Conservation (phyloP, 2,329 filamentous ascomycete species). For the Xylaria sp. region DNA sequence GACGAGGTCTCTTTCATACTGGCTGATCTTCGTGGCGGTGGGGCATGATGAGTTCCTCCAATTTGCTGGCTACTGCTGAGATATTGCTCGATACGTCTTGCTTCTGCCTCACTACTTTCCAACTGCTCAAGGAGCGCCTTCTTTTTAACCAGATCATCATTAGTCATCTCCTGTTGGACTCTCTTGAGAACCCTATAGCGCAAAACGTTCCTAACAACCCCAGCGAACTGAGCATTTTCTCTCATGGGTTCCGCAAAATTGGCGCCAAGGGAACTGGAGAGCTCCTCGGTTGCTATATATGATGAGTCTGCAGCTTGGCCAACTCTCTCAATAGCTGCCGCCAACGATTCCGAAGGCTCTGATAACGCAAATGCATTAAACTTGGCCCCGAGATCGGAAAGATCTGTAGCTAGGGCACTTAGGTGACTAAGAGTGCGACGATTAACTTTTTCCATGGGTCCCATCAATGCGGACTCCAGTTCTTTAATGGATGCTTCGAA, state of each 20-base stretch:
- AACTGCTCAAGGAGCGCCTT: slow-evolving; percentile 82
- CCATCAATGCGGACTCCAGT: slow-evolving; percentile 85
- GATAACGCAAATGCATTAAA: slow-evolving; percentile 98
- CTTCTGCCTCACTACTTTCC: slow-evolving; percentile 93
- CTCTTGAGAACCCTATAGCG: slow-evolving; percentile 92
- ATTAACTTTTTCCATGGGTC: slow-evolving; percentile 97
- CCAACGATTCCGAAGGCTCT: slow-evolving; percentile 87
- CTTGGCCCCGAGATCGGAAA: slow-evolving; percentile 92
- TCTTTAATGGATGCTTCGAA: slow-evolving; percentile 95
- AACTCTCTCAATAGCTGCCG: slow-evolving; percentile 91
- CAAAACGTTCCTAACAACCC: slow-evolving; percentile 88
- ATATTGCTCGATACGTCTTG: slow-evolving; percentile 92
- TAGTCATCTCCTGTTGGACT: slow-evolving; percentile 97
- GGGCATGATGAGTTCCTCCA: slow-evolving; percentile 49
- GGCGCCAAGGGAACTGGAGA: slow-evolving; percentile 87
- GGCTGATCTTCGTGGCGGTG: slow-evolving; percentile 74
- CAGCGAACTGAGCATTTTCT: slow-evolving; percentile 96
- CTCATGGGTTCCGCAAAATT: slow-evolving; percentile 98
- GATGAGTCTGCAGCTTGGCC: slow-evolving; percentile 96
- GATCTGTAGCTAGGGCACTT: slow-evolving; percentile 83
- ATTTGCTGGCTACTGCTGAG: slow-evolving; percentile 77
- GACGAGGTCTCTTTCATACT: slow-evolving; percentile 64
- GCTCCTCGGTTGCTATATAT: slow-evolving; percentile 93
- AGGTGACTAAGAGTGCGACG: slow-evolving; percentile 87
- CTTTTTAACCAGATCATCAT: slow-evolving; percentile 92